Base-by-base conservation (phyloP, 192 early-diverging fungal genomes). In the Allomyces javanicus region DNA sequence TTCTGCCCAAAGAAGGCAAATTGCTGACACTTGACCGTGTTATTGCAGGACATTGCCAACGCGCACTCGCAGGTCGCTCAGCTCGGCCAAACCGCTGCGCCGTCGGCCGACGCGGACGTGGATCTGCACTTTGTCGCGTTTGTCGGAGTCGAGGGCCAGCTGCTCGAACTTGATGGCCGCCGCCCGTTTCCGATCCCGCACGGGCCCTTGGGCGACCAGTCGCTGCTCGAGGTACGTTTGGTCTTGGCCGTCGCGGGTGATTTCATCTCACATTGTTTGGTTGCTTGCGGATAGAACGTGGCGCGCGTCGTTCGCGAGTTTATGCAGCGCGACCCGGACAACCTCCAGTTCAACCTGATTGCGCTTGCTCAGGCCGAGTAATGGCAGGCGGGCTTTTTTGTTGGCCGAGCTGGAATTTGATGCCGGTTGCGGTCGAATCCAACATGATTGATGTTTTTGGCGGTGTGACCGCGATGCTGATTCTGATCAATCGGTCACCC, bases 141-240 rank as follows among this genome's bases (percentile, higher is more conserved):
- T 77, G 81, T 93, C 21, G 72, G 81, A 27, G 76, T 82, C 7
- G 88, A 89, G 25, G 89, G 88, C 33, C 72, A 80, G 7, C 45
- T 98, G 9, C 93, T 87, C 67, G 93, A 98, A 72, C 74, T 96
- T 64, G 96, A 98, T 71, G 94, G 92, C 40, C 76, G 83, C 43
- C 87, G 86, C 62, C 73, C 76, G 4, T 85, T 80, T 26, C 95
- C 95, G 24, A 85, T 96, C 65, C 84, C 90, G 73, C 92, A 91
- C 68, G 93, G 93, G 1, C 70, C 73, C 26, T 76, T 77, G 22
- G 71, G 73, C 17, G 50, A n/a, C 50, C 17, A 2, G 75, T 87
- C 66, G 24, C 72, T 90, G 33, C 72, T 92, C 17, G 63, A 70
- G 70, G 84, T 83, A 73, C 58, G 67, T 68, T 44, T 25, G 4